These are phyloP conservation scores for Diaporthe velutina DNA, from an alignment of 2,329 filamentous ascomycete genomes.

Conservation along the genomic window DNA sequence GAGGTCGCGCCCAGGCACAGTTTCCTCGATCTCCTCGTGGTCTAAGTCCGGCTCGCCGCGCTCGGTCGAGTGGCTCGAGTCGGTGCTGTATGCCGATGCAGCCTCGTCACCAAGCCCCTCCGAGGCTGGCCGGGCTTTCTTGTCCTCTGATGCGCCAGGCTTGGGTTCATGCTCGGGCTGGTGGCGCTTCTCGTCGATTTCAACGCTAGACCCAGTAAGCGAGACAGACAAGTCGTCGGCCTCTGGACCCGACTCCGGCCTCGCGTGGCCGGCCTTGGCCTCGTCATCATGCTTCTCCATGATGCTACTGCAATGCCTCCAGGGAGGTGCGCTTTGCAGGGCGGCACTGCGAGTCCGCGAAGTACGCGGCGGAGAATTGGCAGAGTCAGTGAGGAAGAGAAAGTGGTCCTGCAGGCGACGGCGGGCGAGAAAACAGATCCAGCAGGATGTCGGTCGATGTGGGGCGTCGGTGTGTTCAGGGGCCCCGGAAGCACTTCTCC, in stretches of 20 bases:
- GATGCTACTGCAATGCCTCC: background rate
- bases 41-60: conserved; percentile 45
- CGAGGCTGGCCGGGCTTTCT: background rate
- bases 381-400: background rate
- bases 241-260: background rate
- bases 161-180: background rate
- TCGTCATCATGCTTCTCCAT: conserved; percentile 31
- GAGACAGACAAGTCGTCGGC: background rate
- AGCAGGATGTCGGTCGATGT: background rate
- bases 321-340: background rate
- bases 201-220: conserved; percentile 32
- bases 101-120: background rate
- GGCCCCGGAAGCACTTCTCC: background rate
- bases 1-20: conserved; percentile 45
- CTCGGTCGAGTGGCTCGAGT: conserved; percentile 15
- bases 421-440: background rate
- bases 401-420: background rate
- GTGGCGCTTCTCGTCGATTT: conserved; percentile 32
- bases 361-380: background rate
- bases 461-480: background rate
- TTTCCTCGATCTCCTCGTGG: conserved; percentile 48
- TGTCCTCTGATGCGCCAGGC: background rate
- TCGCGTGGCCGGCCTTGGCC: background rate
- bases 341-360: background rate
- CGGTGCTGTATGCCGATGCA: conserved; percentile 5